phyloP scores from a whole-genome alignment of 306 rosid genomes.

The Carpinus fangiana region DNA sequence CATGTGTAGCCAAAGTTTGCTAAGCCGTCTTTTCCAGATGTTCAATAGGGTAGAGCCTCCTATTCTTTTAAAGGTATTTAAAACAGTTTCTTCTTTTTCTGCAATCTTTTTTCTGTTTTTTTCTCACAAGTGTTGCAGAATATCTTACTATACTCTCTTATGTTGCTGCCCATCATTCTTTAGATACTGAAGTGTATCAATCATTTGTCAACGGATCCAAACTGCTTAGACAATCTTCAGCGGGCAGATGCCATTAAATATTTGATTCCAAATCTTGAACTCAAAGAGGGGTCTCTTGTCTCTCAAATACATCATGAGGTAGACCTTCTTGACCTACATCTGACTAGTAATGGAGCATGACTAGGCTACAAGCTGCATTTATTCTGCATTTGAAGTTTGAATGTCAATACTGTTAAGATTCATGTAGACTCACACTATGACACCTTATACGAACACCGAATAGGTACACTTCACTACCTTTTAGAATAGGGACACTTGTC shows the following conservation, averaged over 20 bases:
- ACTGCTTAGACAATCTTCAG: constrained; percentile 98
- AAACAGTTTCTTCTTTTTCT: constrained; percentile 7
- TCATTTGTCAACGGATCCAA: constrained; percentile 96
- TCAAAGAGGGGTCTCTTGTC: constrained; percentile 91
- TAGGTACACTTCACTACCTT: too few relatives aligned
- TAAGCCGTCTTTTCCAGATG: constrained; percentile 98
- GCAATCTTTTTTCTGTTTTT: not conserved
- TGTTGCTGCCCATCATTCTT: constrained; percentile 27
- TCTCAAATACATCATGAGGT: constrained; percentile 96
- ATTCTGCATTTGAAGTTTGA: constrained; percentile 8
- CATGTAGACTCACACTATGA: too few relatives aligned
- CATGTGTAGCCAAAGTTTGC: constrained; percentile 99
- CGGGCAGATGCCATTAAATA: constrained; percentile 98
- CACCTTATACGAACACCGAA: too few relatives aligned
- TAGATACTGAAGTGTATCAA: constrained; percentile 91
- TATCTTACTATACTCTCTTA: constrained; percentile 25
- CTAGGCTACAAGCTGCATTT: constrained; percentile 10
- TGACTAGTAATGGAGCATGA: constrained; percentile 12
- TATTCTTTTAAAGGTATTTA: constrained; percentile 82
- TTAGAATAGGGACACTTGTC: too few relatives aligned
- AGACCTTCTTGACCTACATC: constrained; percentile 30
- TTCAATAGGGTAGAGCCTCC: constrained; percentile 97
- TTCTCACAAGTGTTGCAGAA: constrained; percentile 13
- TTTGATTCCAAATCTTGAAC: constrained; percentile 96
- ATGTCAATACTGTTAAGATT: not conserved